Evolutionary conservation across 805 yeast species (phyloP), one percentile per base, ranked within the genome.

Genomic region (Pichia thaimueangensis): DNA sequence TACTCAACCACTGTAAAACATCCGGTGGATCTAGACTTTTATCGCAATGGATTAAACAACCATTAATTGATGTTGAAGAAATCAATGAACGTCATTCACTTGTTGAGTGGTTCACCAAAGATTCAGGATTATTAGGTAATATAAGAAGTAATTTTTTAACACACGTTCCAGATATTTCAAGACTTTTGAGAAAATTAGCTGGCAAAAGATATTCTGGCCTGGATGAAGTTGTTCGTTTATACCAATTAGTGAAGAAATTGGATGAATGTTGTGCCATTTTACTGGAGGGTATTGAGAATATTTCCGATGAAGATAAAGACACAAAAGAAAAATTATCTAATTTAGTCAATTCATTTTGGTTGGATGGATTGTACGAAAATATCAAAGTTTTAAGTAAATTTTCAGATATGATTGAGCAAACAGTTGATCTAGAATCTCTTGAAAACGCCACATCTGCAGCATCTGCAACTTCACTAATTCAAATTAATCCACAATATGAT

Each of bases 31-130:
- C 91, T 1, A 73, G 97, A 49, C 64, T 89, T 39, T 71, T 93
- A 21, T 80, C 93, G 13, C 96, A 87, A 56, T 93, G 98, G 98
- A 70, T 93, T 47, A 93, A 91, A 57, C 98, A 93, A 62, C 99
- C 99, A 1, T 70, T 93, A 37, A 80, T 95, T 41, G 78, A 78
- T 50, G 56, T 72, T 10, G 56, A 52, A 0, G 77, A 70, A 39
- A 88, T 93, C 30, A 60, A 65, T 30, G 69, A 78, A 34, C 72
- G 99, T 39, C 96, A 86, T 50, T 60, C 67, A 7, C 65, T 93
- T 38, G 95, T 91, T n/a, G 82, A 78, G 22, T 71, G 74, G 45
- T 64, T 93, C 49, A 69, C 85, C n/a, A 74, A 81, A 25, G 85
- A 88, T 52, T 63, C 86, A 6, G 76, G 75, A 48, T 56, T 83